phyloP scores from a whole-genome alignment of 1,284 basidiomycete species.

The Cerrena zonata region DNA sequence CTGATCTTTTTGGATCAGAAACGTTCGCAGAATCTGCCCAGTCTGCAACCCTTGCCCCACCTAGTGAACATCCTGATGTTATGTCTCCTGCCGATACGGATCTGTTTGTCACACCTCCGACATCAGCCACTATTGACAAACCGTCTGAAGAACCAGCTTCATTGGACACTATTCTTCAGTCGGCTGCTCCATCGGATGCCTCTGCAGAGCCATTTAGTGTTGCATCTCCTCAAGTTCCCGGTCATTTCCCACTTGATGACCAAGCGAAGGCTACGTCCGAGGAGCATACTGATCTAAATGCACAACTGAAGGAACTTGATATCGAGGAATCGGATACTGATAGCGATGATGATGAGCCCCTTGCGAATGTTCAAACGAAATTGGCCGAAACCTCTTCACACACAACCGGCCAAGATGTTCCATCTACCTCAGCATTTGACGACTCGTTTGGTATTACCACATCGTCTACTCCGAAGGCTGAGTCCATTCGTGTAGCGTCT shows the following conservation, averaged over 20 bases:
- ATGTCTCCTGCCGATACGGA: constrained; percentile 42
- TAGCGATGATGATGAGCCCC: constrained; percentile 45
- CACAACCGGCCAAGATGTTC: constrained; percentile 19
- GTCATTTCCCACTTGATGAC: constrained; percentile 13
- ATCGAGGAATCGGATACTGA: constrained; percentile 56
- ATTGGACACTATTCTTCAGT: constrained; percentile 35
- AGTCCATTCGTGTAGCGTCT: constrained; percentile 3
- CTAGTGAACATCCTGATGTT: constrained; percentile 10
- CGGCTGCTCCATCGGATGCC: constrained; percentile 6
- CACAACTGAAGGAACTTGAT: constrained; percentile 61
- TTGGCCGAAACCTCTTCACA: constrained; percentile 12
- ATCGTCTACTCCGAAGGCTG: constrained; percentile 6
- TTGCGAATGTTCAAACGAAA: constrained; percentile 22
- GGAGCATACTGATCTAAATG: constrained; percentile 45
- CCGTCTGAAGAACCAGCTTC: constrained; percentile 20
- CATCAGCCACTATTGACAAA: constrained; percentile 32
- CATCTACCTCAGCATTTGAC: constrained; percentile 41
- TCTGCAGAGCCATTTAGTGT: constrained; percentile 4
- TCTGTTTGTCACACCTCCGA: constrained; percentile 56
- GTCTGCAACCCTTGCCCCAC: constrained; percentile 7
- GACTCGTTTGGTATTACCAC: constrained; percentile 55
- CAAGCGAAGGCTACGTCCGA: constrained; percentile 12
- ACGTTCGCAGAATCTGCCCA: neutral
- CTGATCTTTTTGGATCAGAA: neutral
- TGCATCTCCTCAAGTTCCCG: constrained; percentile 11